Base-by-base conservation (phyloP, 192 early-diverging fungal genomes). In the Coemansia sp. region DNA sequence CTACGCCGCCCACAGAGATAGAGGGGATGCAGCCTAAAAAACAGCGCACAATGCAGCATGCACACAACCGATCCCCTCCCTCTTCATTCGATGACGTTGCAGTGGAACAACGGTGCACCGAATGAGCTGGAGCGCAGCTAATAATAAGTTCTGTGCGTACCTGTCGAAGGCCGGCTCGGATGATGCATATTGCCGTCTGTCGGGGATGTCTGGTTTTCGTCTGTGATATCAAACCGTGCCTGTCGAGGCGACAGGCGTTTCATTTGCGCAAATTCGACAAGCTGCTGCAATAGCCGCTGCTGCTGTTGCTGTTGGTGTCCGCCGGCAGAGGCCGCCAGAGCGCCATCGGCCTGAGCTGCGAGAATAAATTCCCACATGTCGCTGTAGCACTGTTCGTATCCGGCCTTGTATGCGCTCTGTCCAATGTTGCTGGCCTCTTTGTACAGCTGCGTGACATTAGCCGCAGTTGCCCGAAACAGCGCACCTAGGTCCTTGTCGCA, bases 391-490 rank as follows among this genome's bases (percentile, higher is more conserved):
- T 78, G 69, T 55, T 78, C 76, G 52, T 78, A 78, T 4, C 76
- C 76, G 8, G 65, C 48, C 44, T 69, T 78, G 62, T 65, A 72
- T 28, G 76, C 76, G 23, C 51, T 65, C 32, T 65, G 62, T 0
- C 76, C 69, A 59, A 72, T 72, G 38, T 58, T 66, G 56, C 76
- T 78, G 6, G 75, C 75, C 24, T 72, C 69, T 32, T 68, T 71
- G 65, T 72, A 78, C 0, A 78, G 58, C 61, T 78, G 75, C 28
- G 75, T 78, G 21, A 78, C 75, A 57, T 78, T 78, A 24, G 75
- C 75, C 9, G 75, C 75, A 1, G 75, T 68, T 21, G 75, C 65
- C 43, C 75, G 60, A 29, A 78, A 78, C 55, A 78, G 50, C 27
- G 75, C 42, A 4, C 69, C 69, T 19, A 78, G 32, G 23, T 78